A percentile compares a stretch with the other conserved stretches of the same genome.
Conservation (phyloP, 106 monocot genomes). For the Acanthochlamys bracteata region DNA sequence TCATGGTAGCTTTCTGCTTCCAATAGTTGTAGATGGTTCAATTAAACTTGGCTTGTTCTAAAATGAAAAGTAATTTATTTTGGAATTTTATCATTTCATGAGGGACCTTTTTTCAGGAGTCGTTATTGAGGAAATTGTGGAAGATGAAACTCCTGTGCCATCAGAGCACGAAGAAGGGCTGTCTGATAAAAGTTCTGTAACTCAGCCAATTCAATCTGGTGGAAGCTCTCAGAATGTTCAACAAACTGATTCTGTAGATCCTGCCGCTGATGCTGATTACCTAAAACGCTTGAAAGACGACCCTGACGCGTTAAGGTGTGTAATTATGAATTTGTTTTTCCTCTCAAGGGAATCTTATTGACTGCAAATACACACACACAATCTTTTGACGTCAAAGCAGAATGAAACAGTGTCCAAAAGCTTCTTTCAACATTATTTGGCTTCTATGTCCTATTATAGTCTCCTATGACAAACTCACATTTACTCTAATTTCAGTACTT, state of each 20-base stretch:
- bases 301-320: conserved; percentile 48
- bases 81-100: too few species aligned
- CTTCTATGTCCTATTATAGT: too few species aligned
- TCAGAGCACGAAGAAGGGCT: conserved; percentile 18
- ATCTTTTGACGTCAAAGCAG: too few species aligned
- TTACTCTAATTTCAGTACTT: too few species aligned
- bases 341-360: too few species aligned
- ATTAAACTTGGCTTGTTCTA: not conserved
- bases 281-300: conserved; percentile 40
- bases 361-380: too few species aligned
- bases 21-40: too few species aligned
- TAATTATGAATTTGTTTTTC: not conserved
- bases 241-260: conserved; percentile 6
- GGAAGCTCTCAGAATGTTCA: conserved; percentile 15
- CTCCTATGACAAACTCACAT: too few species aligned
- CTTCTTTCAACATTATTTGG: too few species aligned
- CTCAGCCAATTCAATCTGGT: conserved; percentile 25
- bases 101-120: conserved; percentile 27
- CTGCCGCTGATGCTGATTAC: conserved; percentile 16
- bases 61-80: not conserved
- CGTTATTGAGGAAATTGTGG: conserved; percentile 80
- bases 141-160: conserved; percentile 30
- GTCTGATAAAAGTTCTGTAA: conserved; percentile 23
- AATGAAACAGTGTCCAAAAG: too few species aligned
- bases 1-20: conserved; percentile 17